A percentile compares a stretch with the other conserved stretches of the same genome.
Conservation (phyloP, 1,284 basidiomycete genomes). For the Ganoderma lucidum region DNA sequence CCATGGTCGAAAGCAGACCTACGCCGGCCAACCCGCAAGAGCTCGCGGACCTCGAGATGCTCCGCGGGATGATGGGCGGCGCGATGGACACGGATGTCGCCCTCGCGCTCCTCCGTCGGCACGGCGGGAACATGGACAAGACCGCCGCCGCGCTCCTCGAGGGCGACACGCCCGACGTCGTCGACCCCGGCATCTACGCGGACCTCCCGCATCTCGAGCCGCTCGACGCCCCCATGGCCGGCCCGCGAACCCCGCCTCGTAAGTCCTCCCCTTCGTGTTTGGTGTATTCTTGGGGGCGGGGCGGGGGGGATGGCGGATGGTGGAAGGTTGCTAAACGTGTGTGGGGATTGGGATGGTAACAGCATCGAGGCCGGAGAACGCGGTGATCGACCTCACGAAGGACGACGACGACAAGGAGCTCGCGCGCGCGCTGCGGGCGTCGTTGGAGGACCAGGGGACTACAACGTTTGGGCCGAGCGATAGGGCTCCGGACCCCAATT, state of each 20-base stretch:
- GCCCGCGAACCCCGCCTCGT: slow-evolving; percentile 46
- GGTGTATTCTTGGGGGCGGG: not conserved
- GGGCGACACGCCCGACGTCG: slow-evolving; percentile 51
- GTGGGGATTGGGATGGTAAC: not conserved
- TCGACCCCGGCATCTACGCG: slow-evolving; percentile 12
- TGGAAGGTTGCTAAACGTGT: not conserved
- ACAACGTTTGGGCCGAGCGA: slow-evolving; percentile 62
- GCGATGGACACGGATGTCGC: slow-evolving; percentile 52
- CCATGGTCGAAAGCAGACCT: slow-evolving; percentile 16
- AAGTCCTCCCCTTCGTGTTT: slow-evolving; percentile 26
- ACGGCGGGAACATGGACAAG: slow-evolving; percentile 66
- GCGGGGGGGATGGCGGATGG: not conserved
- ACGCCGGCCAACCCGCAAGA: slow-evolving; percentile 32
- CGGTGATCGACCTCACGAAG: slow-evolving; percentile 65
- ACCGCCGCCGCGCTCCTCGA: slow-evolving; percentile 67
- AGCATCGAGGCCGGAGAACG: slow-evolving; percentile 47
- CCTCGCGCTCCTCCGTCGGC: slow-evolving; percentile 61
- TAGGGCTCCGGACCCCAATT: slow-evolving; percentile 66
- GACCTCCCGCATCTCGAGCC: slow-evolving; percentile 31
- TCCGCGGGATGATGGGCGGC: slow-evolving; percentile 49
- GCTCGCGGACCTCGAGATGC: slow-evolving; percentile 44
- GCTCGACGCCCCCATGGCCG: slow-evolving; percentile 22
- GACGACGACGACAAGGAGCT: slow-evolving; percentile 58
- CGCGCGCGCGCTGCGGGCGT: slow-evolving; percentile 59
- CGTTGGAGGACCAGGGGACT: slow-evolving; percentile 50